Evolutionary conservation across 2,329 filamentous ascomycete genomes (phyloP), one percentile per base, ranked within the genome.

Genomic region (Allantophomopsis lycopodina): DNA sequence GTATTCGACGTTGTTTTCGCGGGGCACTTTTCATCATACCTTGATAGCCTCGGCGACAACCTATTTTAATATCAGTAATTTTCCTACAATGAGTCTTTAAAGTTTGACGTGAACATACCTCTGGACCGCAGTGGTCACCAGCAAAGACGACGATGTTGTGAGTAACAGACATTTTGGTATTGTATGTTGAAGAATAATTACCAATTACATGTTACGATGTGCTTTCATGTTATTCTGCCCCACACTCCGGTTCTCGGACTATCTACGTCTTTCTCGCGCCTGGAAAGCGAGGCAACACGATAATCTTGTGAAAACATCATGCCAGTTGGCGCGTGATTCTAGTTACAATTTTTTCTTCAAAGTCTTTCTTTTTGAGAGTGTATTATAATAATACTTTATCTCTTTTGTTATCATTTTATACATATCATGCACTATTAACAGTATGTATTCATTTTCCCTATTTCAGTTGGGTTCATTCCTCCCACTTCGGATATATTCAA

Each of bases 41-140:
- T 94, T 94, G 55, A 94, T 64, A 44, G 76, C 86, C 66, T 94
- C 87, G 47, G 76, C 75, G 42, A 86, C 78, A 47, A 94, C 84
- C 83, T 84, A 37, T 37, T 32, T 15, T 4, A 16, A 40, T 15
- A 15, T 38, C 17, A 43, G 39, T 32, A 37, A 14, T 8, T n/a
- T 28, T 28, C 6, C 35, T 11, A 32, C 16, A 35, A 51, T n/a
- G 7, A 21, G 34, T 20, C 42, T 44, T 38, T 18, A 23, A 42
- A 7, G 35, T 33, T 35, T 35, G 34, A 30, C 16, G 6, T 30
- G 36, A 46, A 54, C 73, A 52, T 61, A 86, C 83, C 76, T 93
- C 84, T 1, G 85, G 85, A 59, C 85, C 84, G 55, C 80, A 85
- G 62, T 91, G 83, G 66, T 93, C 86, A 55, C 83, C 83, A 39